These are phyloP conservation scores for Floccularia luteovirens DNA, from an alignment of 768 basidiomycete genomes.

Conservation along the genomic window DNA sequence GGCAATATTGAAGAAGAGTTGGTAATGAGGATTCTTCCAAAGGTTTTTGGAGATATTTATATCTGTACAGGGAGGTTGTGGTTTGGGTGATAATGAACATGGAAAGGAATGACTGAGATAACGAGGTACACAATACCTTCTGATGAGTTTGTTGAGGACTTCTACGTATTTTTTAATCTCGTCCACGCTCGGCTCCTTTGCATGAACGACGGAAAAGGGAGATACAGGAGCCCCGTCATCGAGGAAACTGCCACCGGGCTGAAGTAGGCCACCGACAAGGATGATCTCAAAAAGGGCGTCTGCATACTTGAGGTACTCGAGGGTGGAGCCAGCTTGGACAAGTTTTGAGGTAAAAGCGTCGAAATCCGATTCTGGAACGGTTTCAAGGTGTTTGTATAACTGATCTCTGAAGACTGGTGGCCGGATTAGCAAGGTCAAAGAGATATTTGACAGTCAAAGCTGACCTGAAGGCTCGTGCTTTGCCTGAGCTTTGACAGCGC, in stretches of 20 bases:
- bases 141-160: constrained; percentile 91
- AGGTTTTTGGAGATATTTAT: constrained; percentile 98
- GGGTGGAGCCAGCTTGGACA: constrained; percentile 83
- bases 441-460: constrained; percentile 3
- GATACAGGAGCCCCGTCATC: constrained; percentile 82
- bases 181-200: constrained; percentile 67
- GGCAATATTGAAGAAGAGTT: constrained; percentile 79
- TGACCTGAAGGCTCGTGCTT: constrained; percentile 85
- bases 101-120: too few species aligned
- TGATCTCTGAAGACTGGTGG: constrained; percentile 84
- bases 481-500: constrained; percentile 85
- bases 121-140: too few species aligned
- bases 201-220: constrained; percentile 84
- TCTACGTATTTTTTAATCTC: constrained; percentile 93
- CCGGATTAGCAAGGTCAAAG: constrained; percentile 7
- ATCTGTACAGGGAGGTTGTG: constrained; percentile 39
- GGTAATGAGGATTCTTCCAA: constrained; percentile 84
- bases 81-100: constrained; percentile 1
- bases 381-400: constrained; percentile 85
- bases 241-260: constrained; percentile 89
- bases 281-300: constrained; percentile 95
- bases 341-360: constrained; percentile 79
- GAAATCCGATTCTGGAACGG: constrained; percentile 72
- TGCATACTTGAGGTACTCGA: constrained; percentile 97
- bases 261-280: constrained; percentile 91